Evolutionary conservation across 2,329 filamentous ascomycete species (phyloP), one percentile per base, ranked within the genome.

Genomic region (Neonectria sp.): DNA sequence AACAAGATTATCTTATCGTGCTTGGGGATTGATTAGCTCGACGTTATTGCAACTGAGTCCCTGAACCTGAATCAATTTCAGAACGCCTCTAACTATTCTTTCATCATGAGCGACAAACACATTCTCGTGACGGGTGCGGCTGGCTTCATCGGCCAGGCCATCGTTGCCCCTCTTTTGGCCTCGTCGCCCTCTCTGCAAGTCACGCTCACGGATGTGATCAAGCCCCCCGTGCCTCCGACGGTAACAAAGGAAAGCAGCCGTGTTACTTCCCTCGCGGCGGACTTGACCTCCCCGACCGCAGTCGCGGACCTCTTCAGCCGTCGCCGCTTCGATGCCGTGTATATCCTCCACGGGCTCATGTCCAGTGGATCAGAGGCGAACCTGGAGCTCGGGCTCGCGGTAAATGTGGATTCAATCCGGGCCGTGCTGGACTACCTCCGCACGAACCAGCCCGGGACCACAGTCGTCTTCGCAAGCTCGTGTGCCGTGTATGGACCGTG

Each of bases 271-370:
- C 45, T 77, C 55, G 69, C 70, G 15, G 73, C 76, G 4, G 77
- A 79, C 31, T 65, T 79, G 33, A 75, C 65, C 3, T 65, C 71
- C 1, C 60, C 68, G 1, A 55, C 52, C 6, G 60, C 65, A 1
- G 67, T 81, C 3, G 56, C 74, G 0, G 61, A 69, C 2, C 75
- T 83, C 15, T 71, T 83, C 43, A 63, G 73, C 1, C 68, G 74
- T 1, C 68, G 73, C 0, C 73, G 68, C 11, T 80, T 86, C 13
- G 79, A 85, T 40, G 82, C 83, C 11, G 83, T 88, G 48, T 91
- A 89, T 75, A 83, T 90, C 53, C 85, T 91, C 64, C 89, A 91
- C 73, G 89, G 89, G 49, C 88, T 91, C 79, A 91, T 91, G 89
- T 90, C 88, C 0, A 85, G 85, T 25, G 89, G 88, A 15, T 85